phyloP scores from a whole-genome alignment of 345 rosid species.

The Lepidium aucheri region DNA sequence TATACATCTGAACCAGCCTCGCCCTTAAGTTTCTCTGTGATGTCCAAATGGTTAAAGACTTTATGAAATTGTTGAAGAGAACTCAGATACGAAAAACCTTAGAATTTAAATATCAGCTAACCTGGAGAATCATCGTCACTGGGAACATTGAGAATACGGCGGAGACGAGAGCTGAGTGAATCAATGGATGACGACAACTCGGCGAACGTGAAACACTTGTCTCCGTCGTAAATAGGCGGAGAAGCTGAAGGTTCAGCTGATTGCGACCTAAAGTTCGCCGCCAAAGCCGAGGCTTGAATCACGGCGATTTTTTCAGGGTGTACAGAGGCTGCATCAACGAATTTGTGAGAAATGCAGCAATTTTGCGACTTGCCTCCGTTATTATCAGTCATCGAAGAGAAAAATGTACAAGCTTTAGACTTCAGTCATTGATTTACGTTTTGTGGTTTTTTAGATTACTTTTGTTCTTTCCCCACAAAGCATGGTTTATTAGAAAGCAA shows the following conservation, averaged over 20 bases:
- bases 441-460: too few relatives aligned
- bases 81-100: not conserved
- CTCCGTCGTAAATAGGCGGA: conserved; percentile 54
- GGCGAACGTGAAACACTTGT: conserved; percentile 50
- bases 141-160: conserved; percentile 33
- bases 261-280: conserved; percentile 12
- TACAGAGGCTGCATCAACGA: conserved; percentile 41
- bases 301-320: conserved; percentile 48
- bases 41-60: not conserved
- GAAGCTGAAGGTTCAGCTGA: not conserved
- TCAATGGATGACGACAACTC: conserved; percentile 43
- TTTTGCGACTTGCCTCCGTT: not conserved
- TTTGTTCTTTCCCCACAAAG: too few relatives aligned
- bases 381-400: not conserved
- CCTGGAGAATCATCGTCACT: conserved; percentile 35
- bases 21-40: not conserved
- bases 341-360: conserved; percentile 71
- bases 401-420: too few relatives aligned
- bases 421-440: too few relatives aligned
- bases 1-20: conserved; percentile 10
- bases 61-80: not conserved
- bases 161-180: conserved; percentile 48
- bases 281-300: conserved; percentile 33
- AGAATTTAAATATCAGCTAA: not conserved
- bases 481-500: too few relatives aligned